Base-by-base conservation (phyloP, 352 stramenopile genomes). In the Achlya hypogyna region DNA sequence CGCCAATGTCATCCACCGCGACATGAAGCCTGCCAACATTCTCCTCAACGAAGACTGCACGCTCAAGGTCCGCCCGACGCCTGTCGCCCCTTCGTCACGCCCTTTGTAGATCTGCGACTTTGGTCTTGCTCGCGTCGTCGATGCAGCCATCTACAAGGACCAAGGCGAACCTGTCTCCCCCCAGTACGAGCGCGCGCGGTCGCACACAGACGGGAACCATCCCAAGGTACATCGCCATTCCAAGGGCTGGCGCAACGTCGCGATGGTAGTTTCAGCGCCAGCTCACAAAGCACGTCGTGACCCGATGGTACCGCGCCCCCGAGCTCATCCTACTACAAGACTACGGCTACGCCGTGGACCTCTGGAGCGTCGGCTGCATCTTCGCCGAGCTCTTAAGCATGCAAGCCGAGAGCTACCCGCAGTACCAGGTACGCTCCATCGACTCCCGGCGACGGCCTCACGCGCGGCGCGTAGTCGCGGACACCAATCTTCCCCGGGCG, bases 291-390 rank as follows among this genome's bases (percentile, higher is more conserved):
- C 88, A 97, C 74, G 89, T 97, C 47, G 89, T 97, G 1, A 97
- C 89, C 47, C 69, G 89, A 10, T 97, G 89, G 89, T 97, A 97
- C 73, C 71, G 89, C 47, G 76, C 75, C 2, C 88, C 88, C 23
- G 88, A 96, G 70, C 75, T 96, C 2, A 96, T 96, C 64, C 69
- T 95, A 27, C 84, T 95, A 62, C 85, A 94, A 32, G 51, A 79
- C 10, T 98, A 98, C 67, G 82, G 69, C 45, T 78, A 85, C 38
- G 78, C 82, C 8, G 97, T 98, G 71, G 93, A 98, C 74, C 93
- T 96, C 69, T 98, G 93, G 91, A 95, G 84, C 52, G 66, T 98
- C 25, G 91, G 93, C 2, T 98, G 91, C 77, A 72, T 72, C 25
- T 72, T 72, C 27, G 68, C 68, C 18, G 68, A 72, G 32, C 43